phyloP scores from a whole-genome alignment of 352 stramenopile species.

The Globisporangium alternatum region DNA sequence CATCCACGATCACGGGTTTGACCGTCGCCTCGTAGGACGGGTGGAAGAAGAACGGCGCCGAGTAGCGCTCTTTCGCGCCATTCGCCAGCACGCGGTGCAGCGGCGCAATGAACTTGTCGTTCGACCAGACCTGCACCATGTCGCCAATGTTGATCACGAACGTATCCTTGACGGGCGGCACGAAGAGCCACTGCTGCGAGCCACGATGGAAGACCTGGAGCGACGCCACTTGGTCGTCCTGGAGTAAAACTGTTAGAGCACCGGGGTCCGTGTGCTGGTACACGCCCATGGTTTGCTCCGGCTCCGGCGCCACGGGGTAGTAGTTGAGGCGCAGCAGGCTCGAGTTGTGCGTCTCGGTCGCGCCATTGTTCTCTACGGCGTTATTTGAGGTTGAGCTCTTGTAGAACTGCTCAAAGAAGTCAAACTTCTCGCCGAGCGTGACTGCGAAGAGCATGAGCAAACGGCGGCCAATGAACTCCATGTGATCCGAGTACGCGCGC shows the following conservation, averaged over 20 bases:
- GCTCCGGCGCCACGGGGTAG: slow-evolving; percentile 58
- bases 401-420: slow-evolving; percentile 45
- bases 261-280: slow-evolving; percentile 45
- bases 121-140: slow-evolving; percentile 53
- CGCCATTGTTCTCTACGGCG: slow-evolving; percentile 59
- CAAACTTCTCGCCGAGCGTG: slow-evolving; percentile 23
- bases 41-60: slow-evolving; percentile 30
- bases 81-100: slow-evolving; percentile 40
- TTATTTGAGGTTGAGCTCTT: background rate
- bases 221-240: slow-evolving; percentile 41
- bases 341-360: background rate
- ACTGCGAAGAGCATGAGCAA: slow-evolving; percentile 39
- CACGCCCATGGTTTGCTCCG: slow-evolving; percentile 31
- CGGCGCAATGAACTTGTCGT: slow-evolving; percentile 42
- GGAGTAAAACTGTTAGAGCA: slow-evolving; percentile 45
- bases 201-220: slow-evolving; percentile 44
- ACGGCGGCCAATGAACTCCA: slow-evolving; percentile 30
- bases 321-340: slow-evolving; percentile 72
- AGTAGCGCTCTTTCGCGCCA: slow-evolving; percentile 23
- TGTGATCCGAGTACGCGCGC: slow-evolving; percentile 25
- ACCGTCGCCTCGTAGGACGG: slow-evolving; percentile 35
- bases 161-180: slow-evolving; percentile 34
- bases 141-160: slow-evolving; percentile 66
- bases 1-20: slow-evolving; percentile 25
- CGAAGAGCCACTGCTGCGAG: slow-evolving; percentile 31